Conservation (phyloP, 202 grass and related monocot genomes). For the Setaria viridis region DNA sequence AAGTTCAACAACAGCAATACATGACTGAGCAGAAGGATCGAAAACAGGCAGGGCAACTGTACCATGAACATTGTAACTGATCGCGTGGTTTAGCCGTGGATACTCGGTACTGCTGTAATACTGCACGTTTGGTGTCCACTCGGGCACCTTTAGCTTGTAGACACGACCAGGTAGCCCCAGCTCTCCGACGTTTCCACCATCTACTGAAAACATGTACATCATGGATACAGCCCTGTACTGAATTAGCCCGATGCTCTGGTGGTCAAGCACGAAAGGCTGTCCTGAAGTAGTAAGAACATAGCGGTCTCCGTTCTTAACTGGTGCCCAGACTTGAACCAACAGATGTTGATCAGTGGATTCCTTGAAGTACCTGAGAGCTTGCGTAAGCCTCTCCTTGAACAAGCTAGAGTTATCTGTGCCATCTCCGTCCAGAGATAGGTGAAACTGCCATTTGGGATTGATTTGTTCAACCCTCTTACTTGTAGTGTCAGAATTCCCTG, state of each 20-base stretch:
- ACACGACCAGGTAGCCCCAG: slow-evolving; percentile 90
- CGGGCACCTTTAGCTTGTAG: slow-evolving; percentile 85
- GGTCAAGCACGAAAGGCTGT: slow-evolving; percentile 91
- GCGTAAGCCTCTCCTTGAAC: slow-evolving; percentile 85
- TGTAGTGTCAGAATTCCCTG: slow-evolving; percentile 59
- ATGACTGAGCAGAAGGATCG: slow-evolving; percentile 71
- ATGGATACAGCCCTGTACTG: slow-evolving; percentile 89
- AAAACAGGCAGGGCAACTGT: slow-evolving; percentile 96
- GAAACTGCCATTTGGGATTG: slow-evolving; percentile 56
- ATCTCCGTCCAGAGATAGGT: slow-evolving; percentile 53
- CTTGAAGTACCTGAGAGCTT: slow-evolving; percentile 88
- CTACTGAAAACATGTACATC: slow-evolving; percentile 86
- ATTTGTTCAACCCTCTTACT: slow-evolving; percentile 55
- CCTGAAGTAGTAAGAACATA: slow-evolving; percentile 91
- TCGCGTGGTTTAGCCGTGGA: slow-evolving; percentile 77
- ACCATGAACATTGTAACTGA: slow-evolving; percentile 84
- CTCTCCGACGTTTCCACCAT: slow-evolving; percentile 65
- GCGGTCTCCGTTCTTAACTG: slow-evolving; percentile 72
- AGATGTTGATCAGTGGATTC: slow-evolving; percentile 89
- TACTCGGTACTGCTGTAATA: slow-evolving; percentile 91
- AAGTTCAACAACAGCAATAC: slow-evolving; percentile 92
- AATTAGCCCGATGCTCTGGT: slow-evolving; percentile 69
- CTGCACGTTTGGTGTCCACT: slow-evolving; percentile 98
- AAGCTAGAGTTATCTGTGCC: slow-evolving; percentile 55
- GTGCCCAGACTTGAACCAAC: slow-evolving; percentile 94